A percentile compares a stretch with the other conserved stretches of the same genome.
These are phyloP conservation scores for Lactarius pseudohatsudake DNA, from an alignment of 768 basidiomycete genomes.

Conservation along the genomic window DNA sequence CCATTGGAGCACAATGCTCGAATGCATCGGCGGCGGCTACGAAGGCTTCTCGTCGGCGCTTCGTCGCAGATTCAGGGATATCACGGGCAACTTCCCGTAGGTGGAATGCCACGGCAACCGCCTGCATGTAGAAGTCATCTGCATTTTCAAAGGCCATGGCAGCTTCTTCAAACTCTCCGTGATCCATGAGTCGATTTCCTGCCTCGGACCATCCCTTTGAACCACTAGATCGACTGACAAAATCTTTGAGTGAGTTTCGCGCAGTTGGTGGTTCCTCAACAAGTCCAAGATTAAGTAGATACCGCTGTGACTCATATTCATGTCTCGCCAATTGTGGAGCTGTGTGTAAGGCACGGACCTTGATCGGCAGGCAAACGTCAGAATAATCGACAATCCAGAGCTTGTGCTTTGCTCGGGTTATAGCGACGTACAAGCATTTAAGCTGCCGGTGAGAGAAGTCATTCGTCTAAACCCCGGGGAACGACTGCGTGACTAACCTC, in stretches of 20 bases:
- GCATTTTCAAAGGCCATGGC: conserved; percentile 18
- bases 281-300: conserved; percentile 8
- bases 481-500: conserved; percentile 9
- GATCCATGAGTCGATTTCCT: conserved; percentile 9
- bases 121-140: conserved; percentile 8
- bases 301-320: conserved; percentile 3
- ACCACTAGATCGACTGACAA: conserved; percentile 8
- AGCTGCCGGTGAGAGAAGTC: conserved; percentile 40
- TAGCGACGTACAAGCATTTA: conserved; percentile 68
- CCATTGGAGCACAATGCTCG: conserved; percentile 10
- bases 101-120: conserved; percentile 16
- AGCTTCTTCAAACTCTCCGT: conserved; percentile 21
- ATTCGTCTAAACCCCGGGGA: background rate
- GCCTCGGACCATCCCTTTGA: conserved; percentile 16
- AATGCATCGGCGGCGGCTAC: background rate
- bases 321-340: background rate
- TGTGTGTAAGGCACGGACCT: conserved; percentile 43
- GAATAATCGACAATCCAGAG: conserved; percentile 69
- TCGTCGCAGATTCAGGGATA: conserved; percentile 3
- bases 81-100: conserved; percentile 11
- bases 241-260: conserved; percentile 2
- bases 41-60: conserved; percentile 16
- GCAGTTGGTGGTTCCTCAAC: background rate
- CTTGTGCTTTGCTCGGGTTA: conserved; percentile 67
- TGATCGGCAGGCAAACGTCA: conserved; percentile 41